A percentile compares a stretch with the other conserved stretches of the same genome.
Conservation (phyloP, 2,329 filamentous ascomycete species). For the Trichoderma breve region DNA sequence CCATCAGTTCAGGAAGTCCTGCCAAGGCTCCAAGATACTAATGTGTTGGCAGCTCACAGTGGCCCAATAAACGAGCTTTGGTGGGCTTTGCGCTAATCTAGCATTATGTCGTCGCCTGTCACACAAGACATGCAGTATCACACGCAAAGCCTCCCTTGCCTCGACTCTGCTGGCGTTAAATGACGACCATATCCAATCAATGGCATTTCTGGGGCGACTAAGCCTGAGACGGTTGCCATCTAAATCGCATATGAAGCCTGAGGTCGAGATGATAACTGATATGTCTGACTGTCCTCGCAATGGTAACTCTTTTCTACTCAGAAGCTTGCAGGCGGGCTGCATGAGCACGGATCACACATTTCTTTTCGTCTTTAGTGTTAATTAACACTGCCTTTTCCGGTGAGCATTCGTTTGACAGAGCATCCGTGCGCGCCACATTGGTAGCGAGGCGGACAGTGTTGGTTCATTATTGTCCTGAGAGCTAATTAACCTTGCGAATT, state of each 20-base stretch:
- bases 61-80: not conserved
- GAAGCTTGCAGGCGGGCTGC: not conserved
- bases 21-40: not conserved
- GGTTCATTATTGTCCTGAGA: not conserved
- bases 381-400: not conserved
- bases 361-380: not conserved
- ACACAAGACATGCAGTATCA: not conserved
- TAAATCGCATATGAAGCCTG: not conserved
- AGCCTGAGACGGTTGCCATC: not conserved
- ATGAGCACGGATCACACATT: not conserved
- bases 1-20: not conserved
- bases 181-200: not conserved
- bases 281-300: not conserved
- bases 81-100: not conserved
- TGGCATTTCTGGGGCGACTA: not conserved
- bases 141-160: not conserved
- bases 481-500: not conserved
- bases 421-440: not conserved
- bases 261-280: not conserved
- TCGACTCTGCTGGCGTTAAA: not conserved
- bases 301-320: not conserved
- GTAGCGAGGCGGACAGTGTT: not conserved
- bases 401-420: not conserved
- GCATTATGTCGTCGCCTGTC: not conserved
- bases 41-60: not conserved